These are phyloP conservation scores for Podospora appendiculata DNA, from an alignment of 495 filamentous ascomycete species.

Conservation along the genomic window DNA sequence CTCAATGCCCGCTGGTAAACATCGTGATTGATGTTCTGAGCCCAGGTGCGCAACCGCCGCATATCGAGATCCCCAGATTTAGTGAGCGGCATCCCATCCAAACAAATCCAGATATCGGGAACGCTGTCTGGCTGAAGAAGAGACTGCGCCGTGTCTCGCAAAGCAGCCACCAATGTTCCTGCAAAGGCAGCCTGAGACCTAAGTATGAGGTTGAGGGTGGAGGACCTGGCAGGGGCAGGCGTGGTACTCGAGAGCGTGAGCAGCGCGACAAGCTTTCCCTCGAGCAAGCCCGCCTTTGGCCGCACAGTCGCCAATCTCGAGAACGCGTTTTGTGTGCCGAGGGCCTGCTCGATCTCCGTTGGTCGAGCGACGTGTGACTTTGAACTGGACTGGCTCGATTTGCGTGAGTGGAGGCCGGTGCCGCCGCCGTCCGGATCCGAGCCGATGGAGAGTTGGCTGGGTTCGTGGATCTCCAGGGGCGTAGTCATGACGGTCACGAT, in stretches of 20 bases:
- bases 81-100: slow-evolving; percentile 38
- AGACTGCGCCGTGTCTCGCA: slow-evolving; percentile 24
- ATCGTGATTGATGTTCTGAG: slow-evolving; percentile 40
- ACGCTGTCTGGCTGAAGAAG: slow-evolving; percentile 18
- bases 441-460: slow-evolving; percentile 7
- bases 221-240: slow-evolving; percentile 15
- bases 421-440: neutral
- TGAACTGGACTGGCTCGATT: slow-evolving; percentile 15
- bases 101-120: slow-evolving; percentile 33
- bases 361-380: slow-evolving; percentile 5
- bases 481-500: slow-evolving; percentile 14
- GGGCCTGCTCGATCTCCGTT: slow-evolving; percentile 22
- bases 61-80: slow-evolving; percentile 29
- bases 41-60: slow-evolving; percentile 39
- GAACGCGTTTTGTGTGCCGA: slow-evolving; percentile 18
- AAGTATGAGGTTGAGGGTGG: slow-evolving; percentile 27
- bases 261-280: slow-evolving; percentile 36
- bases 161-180: slow-evolving; percentile 23
- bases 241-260: slow-evolving; percentile 25
- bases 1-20: slow-evolving; percentile 33
- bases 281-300: slow-evolving; percentile 39
- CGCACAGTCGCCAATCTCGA: slow-evolving; percentile 30
- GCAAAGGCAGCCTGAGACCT: slow-evolving; percentile 30
- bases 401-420: slow-evolving; percentile 6
- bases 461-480: slow-evolving; percentile 12